Conservation (phyloP, 176 grass and related monocot genomes). For the Tillandsia fasciculata region DNA sequence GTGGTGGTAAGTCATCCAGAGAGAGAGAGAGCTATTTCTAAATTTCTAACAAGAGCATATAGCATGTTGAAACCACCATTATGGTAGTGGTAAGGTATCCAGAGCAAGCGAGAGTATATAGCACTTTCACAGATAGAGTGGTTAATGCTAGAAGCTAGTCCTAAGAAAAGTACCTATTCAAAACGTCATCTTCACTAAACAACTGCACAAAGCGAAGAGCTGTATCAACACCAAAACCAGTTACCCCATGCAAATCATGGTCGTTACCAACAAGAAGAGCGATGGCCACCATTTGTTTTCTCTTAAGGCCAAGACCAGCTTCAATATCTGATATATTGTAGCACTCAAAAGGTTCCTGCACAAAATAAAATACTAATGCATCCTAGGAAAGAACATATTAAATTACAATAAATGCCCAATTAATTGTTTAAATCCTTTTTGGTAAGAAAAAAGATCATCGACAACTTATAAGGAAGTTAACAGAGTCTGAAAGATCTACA, state of each 20-base stretch:
- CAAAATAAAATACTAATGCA: conserved; percentile 6
- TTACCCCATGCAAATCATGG: conserved; percentile 63
- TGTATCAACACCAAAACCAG: conserved; percentile 74
- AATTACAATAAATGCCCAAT: background rate
- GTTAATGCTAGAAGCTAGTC: background rate
- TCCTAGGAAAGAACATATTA: background rate
- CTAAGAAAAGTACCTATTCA: conserved; percentile 50
- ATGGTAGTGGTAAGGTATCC: no score
- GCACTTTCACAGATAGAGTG: background rate
- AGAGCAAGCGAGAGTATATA: background rate
- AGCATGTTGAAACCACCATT: no score
- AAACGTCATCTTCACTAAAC: conserved; percentile 58
- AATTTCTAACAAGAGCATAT: no score
- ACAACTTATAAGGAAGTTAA: no score
- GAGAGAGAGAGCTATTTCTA: no score
- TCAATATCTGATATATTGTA: conserved; percentile 86
- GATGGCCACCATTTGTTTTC: conserved; percentile 93
- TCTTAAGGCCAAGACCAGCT: conserved; percentile 66
- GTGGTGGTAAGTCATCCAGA: no score
- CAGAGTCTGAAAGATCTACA: no score
- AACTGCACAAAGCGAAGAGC: conserved; percentile 64
- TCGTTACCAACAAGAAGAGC: conserved; percentile 82
- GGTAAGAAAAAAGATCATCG: no score
- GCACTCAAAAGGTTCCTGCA: conserved; percentile 98
- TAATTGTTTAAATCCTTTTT: background rate